A percentile compares a stretch with the other conserved stretches of the same genome.
phyloP scores from a whole-genome alignment of 192 early-diverging fungal species.

The Backusella psychrophila region DNA sequence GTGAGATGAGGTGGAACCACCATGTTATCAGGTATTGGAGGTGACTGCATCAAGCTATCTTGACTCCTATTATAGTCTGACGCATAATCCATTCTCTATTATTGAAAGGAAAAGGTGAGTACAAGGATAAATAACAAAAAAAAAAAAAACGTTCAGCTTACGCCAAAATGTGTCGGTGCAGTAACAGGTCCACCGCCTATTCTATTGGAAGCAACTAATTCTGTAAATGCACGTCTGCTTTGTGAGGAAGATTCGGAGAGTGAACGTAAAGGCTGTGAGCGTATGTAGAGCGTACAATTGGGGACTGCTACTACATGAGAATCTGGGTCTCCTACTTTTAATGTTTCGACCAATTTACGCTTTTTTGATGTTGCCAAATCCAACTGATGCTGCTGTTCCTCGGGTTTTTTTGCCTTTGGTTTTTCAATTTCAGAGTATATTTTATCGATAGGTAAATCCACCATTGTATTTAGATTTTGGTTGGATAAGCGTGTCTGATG shows the following conservation, averaged over 20 bases:
- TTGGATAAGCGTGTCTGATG: background rate
- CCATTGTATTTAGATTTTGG: background rate
- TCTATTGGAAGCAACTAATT: background rate
- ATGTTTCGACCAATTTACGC: background rate
- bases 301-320: background rate
- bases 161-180: background rate
- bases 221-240: background rate
- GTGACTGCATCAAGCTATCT: background rate
- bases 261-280: constrained; percentile 6
- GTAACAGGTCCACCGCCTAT: background rate
- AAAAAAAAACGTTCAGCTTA: background rate
- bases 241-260: constrained; percentile 9
- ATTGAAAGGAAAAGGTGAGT: background rate
- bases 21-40: constrained; percentile 4
- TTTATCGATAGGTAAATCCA: constrained; percentile 6
- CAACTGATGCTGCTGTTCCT: background rate
- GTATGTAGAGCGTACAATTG: constrained; percentile 2
- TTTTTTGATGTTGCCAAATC: background rate
- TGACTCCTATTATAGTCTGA: background rate
- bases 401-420: background rate
- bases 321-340: background rate
- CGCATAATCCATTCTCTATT: constrained; percentile 7
- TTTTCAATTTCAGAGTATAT: constrained; percentile 7
- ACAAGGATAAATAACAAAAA: background rate
- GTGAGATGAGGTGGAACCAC: background rate